Conservation (phyloP, 2,329 filamentous ascomycete genomes). For the Pseudovirgaria hyperparasitica region DNA sequence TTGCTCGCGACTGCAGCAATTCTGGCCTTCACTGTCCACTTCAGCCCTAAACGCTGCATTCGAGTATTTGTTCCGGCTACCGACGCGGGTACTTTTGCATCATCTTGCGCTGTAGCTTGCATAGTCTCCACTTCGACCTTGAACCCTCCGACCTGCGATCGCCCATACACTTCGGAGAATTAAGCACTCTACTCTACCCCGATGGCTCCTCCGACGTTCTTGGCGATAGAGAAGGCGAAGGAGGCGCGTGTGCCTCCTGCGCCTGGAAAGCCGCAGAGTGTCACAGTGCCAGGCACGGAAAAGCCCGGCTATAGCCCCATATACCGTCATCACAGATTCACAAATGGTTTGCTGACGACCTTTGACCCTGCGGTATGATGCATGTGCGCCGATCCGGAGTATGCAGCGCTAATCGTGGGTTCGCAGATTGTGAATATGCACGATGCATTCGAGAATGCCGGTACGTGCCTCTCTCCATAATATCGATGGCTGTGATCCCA, state of each 20-base stretch:
- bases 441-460: constrained; percentile 63
- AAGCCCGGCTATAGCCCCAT: constrained; percentile 58
- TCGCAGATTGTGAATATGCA: constrained; percentile 52
- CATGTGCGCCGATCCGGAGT: background rate
- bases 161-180: too few relatives aligned
- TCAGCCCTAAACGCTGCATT: too few relatives aligned
- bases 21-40: too few relatives aligned
- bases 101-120: too few relatives aligned
- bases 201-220: constrained; percentile 19
- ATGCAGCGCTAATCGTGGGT: background rate
- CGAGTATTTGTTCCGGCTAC: too few relatives aligned
- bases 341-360: constrained; percentile 53
- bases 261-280: constrained; percentile 63
- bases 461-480: constrained; percentile 15
- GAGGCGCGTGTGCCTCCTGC: constrained; percentile 53
- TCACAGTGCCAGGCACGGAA: constrained; percentile 64
- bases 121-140: too few relatives aligned
- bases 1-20: too few relatives aligned
- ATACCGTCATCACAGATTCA: constrained; percentile 74
- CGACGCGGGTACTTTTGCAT: too few relatives aligned
- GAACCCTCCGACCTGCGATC: too few relatives aligned
- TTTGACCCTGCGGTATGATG: constrained; percentile 40
- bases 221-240: constrained; percentile 17
- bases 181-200: constrained; percentile 1
- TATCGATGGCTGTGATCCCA: constrained; percentile 4